Percentiles rank a stretch among this genome's conserved stretches.
phyloP scores from a whole-genome alignment of 176 grass and related monocot species.

The Carex littledalei region DNA sequence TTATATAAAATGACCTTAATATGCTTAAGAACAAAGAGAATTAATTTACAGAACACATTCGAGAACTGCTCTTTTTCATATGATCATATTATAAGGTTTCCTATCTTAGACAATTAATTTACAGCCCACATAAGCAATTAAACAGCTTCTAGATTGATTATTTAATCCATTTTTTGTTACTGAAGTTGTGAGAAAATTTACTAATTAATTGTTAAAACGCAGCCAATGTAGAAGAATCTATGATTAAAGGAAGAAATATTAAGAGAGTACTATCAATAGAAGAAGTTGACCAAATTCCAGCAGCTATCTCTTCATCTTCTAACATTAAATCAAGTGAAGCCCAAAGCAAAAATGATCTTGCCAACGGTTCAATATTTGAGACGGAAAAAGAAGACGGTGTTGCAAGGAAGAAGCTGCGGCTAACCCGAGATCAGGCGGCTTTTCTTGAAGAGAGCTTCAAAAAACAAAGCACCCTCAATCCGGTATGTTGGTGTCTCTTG shows the following conservation, averaged over 20 bases:
- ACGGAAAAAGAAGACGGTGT: background rate
- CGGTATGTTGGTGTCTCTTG: background rate
- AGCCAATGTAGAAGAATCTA: conserved; percentile 6
- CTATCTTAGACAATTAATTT: background rate
- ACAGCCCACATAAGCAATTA: background rate
- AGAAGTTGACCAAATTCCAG: background rate
- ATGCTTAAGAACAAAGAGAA: no score
- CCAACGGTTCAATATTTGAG: background rate
- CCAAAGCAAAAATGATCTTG: background rate
- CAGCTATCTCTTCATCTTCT: background rate
- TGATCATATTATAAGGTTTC: no score
- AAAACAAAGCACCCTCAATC: background rate
- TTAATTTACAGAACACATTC: no score
- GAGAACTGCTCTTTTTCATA: no score
- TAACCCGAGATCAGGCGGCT: background rate
- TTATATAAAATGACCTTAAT: no score
- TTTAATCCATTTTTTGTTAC: background rate
- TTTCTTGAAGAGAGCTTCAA: conserved; percentile 24
- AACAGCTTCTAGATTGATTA: background rate
- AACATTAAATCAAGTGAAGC: conserved; percentile 3
- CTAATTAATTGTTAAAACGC: background rate
- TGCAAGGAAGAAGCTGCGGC: background rate
- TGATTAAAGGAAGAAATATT: background rate
- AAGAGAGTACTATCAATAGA: background rate
- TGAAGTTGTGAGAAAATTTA: background rate